Base-by-base conservation (phyloP, 1,284 basidiomycete species). In the Cryptococcus depauperatus region DNA sequence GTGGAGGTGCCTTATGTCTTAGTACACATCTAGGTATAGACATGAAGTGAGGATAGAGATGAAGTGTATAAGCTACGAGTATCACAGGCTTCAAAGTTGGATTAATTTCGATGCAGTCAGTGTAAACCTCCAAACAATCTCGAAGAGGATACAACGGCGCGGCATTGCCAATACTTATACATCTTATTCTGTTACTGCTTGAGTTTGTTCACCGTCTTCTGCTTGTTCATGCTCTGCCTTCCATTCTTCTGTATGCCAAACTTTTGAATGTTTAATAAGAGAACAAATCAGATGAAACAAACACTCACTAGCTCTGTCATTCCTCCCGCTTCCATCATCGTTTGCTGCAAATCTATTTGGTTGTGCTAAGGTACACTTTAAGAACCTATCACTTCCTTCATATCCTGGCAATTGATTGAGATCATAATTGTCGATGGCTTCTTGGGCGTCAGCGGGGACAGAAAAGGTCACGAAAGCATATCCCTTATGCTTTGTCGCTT, bases 391-490 rank as follows among this genome's bases (percentile, higher is more conserved):
- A 41, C 61, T 48, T 5, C 67, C 67, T 35, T 51, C 54, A 45
- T 63, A 66, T 16, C 58, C 60, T 3, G 68, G 67, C 42, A 70
- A 51, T 46, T 70, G 66, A 47, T 72, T 72, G 44, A 72, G 48
- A 52, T 72, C 70, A 48, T 57, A 69, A 55, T 72, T 72, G 52
- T 72, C 70, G 19, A 72, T 70, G 2, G 70, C 70, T 51, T 72
- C 70, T 42, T 66, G 67, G 5, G 70, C 70, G 50, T 70, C 69
- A 26, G 58, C 50, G 10, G 69, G 50, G 30, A 54, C 56, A 7
- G 68, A 56, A 47, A 65, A 72, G 13, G 69, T 70, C 45, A 72
- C 55, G 51, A 72, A 70, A 5, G 70, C 70, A 56, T 61, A 70
- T 4, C 66, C 67, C 23, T 62, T 48, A 51, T 68, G 67, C 56